Base-by-base conservation (phyloP, 169 alveolate species). In the Babesia bigemina region DNA sequence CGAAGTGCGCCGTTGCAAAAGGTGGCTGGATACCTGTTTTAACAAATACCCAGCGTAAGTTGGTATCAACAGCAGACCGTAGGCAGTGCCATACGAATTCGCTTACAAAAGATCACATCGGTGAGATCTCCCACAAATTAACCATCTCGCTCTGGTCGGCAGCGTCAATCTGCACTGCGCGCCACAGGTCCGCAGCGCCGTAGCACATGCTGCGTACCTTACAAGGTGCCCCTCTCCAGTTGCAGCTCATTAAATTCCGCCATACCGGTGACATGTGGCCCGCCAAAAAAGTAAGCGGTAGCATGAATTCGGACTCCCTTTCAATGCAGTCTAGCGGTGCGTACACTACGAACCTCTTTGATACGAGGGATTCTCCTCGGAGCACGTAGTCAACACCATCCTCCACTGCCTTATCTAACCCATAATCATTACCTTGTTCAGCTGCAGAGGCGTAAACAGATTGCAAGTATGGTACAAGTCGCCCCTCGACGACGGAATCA, bases 121-220 rank as follows among this genome's bases (percentile, higher is more conserved):
- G 8, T 3, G 76, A 2, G 7, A 67, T 65, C 6, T 67, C 76
- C 76, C 76, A 67, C 57, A 67, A 26, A 56, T 67, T 67, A 3
- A 36, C 76, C 76, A 67, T 36, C 24, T 50, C 55, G 19, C 39
- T 13, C 26, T 28, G 12, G 21, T 53, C 58, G 26, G 19, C 76
- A 21, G 47, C 19, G 44, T 67, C 76, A 17, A 67, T 28, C 65
- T 50, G 55, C 10, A 67, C 6, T 8, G 53, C 26, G 16, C 26
- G 63, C 76, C 76, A 67, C 36, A 67, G 63, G 76, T 67, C 76
- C 4, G 65, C 76, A 2, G 65, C 66, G 44, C 57, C 65, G 65
- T 67, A 67, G 50, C 48, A 29, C 66, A 55, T 26, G 14, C 36
- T 29, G n/a, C 16, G 16, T 17, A 67, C 65, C 19, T 55, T 7